Conservation (phyloP, 306 rosid genomes). For the Dryas alaskensis region DNA sequence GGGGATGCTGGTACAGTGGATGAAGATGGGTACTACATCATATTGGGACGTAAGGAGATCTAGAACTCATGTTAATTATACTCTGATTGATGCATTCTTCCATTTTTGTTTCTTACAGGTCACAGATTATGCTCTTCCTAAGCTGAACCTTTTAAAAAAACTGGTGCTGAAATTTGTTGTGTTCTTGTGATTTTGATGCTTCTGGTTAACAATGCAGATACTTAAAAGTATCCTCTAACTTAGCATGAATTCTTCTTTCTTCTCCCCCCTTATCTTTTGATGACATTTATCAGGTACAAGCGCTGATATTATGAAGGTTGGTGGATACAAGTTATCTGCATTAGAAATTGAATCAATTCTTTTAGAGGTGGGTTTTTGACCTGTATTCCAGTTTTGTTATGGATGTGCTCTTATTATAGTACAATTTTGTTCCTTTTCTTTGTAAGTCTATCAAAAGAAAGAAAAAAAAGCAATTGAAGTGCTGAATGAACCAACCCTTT, state of each 20-base stretch:
- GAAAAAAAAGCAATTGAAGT: not conserved
- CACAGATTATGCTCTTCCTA: not conserved
- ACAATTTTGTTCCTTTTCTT: not conserved
- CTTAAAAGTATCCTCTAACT: not conserved
- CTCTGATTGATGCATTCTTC: slow-evolving; percentile 3
- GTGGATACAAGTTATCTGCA: slow-evolving; percentile 89
- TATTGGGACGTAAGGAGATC: slow-evolving; percentile 80
- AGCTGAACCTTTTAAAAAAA: not conserved
- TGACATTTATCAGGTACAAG: slow-evolving; percentile 60
- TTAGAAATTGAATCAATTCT: slow-evolving; percentile 90
- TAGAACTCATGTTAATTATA: slow-evolving; percentile 17
- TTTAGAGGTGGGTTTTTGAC: slow-evolving; percentile 53
- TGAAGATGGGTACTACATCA: slow-evolving; percentile 77
- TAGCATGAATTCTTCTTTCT: not conserved
- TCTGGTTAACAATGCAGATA: not conserved
- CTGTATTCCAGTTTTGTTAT: slow-evolving; percentile 5
- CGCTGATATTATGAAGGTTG: slow-evolving; percentile 91
- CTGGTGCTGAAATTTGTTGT: not conserved
- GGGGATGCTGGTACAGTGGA: slow-evolving; percentile 86
- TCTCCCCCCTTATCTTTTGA: not conserved
- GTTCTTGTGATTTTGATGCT: not conserved
- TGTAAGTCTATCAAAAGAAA: not conserved
- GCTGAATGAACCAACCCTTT: slow-evolving; percentile 12
- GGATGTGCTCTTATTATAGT: not conserved
- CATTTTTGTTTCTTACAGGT: not conserved